These are phyloP conservation scores for Didymella pomorum DNA, from an alignment of 2,329 filamentous ascomycete genomes.

Conservation along the genomic window DNA sequence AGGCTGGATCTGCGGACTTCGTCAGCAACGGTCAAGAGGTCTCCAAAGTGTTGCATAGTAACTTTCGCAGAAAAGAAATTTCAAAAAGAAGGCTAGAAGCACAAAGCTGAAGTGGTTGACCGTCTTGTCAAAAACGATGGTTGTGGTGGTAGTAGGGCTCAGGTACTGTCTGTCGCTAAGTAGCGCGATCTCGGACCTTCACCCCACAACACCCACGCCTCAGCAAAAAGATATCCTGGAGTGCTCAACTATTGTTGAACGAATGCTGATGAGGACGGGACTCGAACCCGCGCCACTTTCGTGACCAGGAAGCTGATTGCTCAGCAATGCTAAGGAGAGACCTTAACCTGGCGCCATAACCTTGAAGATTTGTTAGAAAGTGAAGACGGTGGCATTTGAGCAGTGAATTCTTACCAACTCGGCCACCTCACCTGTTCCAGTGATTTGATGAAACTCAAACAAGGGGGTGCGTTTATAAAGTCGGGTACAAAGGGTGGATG, in stretches of 20 bases:
- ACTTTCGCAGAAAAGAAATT: background rate
- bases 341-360: conserved; percentile 48
- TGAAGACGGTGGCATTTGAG: too few relatives aligned
- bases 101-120: background rate
- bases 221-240: conserved; percentile 37
- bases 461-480: too few relatives aligned
- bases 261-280: conserved; percentile 52
- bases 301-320: conserved; percentile 45
- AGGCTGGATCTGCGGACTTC: conserved; percentile 70
- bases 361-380: too few relatives aligned
- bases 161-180: conserved; percentile 7
- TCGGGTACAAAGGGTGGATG: too few relatives aligned
- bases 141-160: conserved; percentile 6
- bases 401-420: too few relatives aligned
- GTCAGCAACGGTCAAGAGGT: conserved; percentile 20
- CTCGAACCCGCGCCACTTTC: conserved; percentile 53
- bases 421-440: conserved; percentile 20
- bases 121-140: conserved; percentile 2
- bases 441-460: background rate
- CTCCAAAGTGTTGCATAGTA: background rate
- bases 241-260: conserved; percentile 33
- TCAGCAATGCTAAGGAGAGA: conserved; percentile 29
- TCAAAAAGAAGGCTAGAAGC: background rate
- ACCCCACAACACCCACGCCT: conserved; percentile 13
- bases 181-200: conserved; percentile 15